Evolutionary conservation across 2,329 filamentous ascomycete species (phyloP).

Genomic region (Colletotrichum salicis): DNA sequence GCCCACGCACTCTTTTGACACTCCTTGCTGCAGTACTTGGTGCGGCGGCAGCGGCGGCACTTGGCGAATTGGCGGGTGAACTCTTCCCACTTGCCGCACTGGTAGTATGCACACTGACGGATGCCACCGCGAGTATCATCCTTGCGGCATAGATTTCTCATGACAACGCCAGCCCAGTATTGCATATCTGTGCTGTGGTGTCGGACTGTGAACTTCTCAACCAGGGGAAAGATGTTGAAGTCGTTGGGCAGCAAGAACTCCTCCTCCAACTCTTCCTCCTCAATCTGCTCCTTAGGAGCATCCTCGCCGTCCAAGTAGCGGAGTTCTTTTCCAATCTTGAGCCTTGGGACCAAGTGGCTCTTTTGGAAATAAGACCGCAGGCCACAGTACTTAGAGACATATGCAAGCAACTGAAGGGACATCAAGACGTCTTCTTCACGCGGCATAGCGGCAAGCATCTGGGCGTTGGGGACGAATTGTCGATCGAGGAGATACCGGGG

Average conservation of each 20-base stretch:
- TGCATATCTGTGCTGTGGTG: conserved; percentile 98
- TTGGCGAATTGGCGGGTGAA: conserved; percentile 97
- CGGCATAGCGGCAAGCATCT: conserved; percentile 89
- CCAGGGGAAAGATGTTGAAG: conserved; percentile 97
- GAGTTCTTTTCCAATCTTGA: conserved; percentile 90
- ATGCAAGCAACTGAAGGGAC: conserved; percentile 95
- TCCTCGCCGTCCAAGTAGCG: conserved; percentile 80
- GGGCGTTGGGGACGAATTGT: conserved; percentile 73
- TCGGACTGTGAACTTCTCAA: conserved; percentile 97
- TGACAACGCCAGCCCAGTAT: conserved; percentile 99
- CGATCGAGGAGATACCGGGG: conserved; percentile 84
- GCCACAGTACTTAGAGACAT: conserved; percentile 99
- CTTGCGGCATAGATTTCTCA: conserved; percentile 98
- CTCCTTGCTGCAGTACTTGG: conserved; percentile 99
- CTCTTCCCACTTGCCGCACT: conserved; percentile 98
- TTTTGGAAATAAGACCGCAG: conserved; percentile 94
- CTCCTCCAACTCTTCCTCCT: conserved; percentile 76
- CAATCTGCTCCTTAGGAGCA: conserved; percentile 51
- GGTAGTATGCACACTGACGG: conserved; percentile 95
- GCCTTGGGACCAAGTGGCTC: conserved; percentile 90
- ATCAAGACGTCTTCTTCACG: conserved; percentile 97
- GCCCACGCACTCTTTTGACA: conserved; percentile 99
- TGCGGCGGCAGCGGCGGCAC: conserved; percentile 92
- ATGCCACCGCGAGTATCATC: conserved; percentile 95
- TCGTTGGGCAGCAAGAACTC: conserved; percentile 94